Base-by-base conservation (phyloP, 1,284 basidiomycete genomes). In the Austroboletus niveus region DNA sequence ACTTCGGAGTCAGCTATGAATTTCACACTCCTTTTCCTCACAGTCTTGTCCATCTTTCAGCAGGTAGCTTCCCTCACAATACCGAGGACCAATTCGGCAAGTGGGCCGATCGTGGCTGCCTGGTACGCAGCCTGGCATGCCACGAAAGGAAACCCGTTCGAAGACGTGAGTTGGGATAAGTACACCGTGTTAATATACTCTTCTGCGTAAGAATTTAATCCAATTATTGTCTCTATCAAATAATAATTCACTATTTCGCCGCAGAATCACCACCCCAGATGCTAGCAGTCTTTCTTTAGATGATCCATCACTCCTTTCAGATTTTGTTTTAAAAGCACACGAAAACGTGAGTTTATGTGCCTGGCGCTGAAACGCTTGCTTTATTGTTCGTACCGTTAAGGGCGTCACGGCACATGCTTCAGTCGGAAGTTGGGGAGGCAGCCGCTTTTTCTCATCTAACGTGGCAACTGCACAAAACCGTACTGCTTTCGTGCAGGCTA, bases 401-500 rank as follows among this genome's bases (percentile, higher is more conserved):
- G 34, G 35, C n/a, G 48, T 52, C 27, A 30, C 20, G 3, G 29
- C 41, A n/a, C 73, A 84, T 49, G 70, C 92, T 27, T 84, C 86
- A 20, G 75, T 94, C 50, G 92, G 92, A 47, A 92, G 92, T 32
- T 94, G 90, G 91, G 82, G 69, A 91, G 90, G 2, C 69, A 76
- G 38, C 77, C 82, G 60, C 38, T 83, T 69, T 70, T 94, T 84
- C 69, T 93, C 90, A 1, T 71, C 78, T 24, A 78, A 84, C 38
- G 81, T 91, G 24, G 77, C 76, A 14, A 80, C 74, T 29, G 67
- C 77, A 0, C 65, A 69, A 20, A 83, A 81, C 62, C 78, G 88
- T 38, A 78, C 80, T 10, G 73, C 72, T 0, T 92, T 94, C 58
- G 82, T 85, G 39, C 74, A 80, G 42, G 83, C 88, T 42, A 74